These are phyloP conservation scores for Monilinia aucupariae DNA, from an alignment of 2,329 filamentous ascomycete species.

Conservation along the genomic window DNA sequence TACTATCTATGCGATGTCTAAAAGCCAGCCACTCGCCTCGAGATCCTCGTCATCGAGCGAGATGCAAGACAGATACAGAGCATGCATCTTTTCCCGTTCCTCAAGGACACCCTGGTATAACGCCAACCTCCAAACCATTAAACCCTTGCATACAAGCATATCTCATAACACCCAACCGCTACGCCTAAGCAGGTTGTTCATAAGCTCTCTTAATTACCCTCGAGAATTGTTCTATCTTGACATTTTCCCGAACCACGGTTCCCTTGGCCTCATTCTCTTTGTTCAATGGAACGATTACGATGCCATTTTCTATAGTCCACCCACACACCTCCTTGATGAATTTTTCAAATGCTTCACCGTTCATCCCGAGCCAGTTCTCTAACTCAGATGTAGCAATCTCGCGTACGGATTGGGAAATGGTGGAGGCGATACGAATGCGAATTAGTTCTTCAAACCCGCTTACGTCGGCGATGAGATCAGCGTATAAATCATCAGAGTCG, in stretches of 20 bases:
- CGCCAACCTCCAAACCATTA: slow-evolving; percentile 14
- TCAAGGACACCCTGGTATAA: slow-evolving; percentile 14
- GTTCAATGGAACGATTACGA: slow-evolving; percentile 78
- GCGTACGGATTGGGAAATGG: slow-evolving; percentile 75
- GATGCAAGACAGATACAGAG: slow-evolving; percentile 5
- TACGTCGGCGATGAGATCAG: slow-evolving; percentile 91
- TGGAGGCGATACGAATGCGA: slow-evolving; percentile 80
- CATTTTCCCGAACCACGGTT: slow-evolving; percentile 89
- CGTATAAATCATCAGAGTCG: slow-evolving; percentile 91
- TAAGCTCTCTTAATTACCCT: slow-evolving; percentile 78
- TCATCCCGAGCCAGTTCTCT: slow-evolving; percentile 71
- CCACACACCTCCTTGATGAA: slow-evolving; percentile 81
- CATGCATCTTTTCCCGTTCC: slow-evolving; percentile 11
- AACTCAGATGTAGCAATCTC: slow-evolving; percentile 64
- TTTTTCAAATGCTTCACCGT: slow-evolving; percentile 62
- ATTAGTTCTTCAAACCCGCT: slow-evolving; percentile 92
- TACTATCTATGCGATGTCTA: slow-evolving; percentile 8
- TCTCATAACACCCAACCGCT: not conserved
- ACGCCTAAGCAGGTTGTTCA: slow-evolving; percentile 66
- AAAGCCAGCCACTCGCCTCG: slow-evolving; percentile 11
- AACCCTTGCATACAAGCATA: slow-evolving; percentile 13
- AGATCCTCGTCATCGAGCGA: slow-evolving; percentile 6
- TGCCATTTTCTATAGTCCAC: slow-evolving; percentile 65
- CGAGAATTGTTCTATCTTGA: slow-evolving; percentile 81
- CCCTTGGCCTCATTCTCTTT: slow-evolving; percentile 97